phyloP scores from a whole-genome alignment of 1,139 yeast genomes.

The Debaryomyces psychrophilus region DNA sequence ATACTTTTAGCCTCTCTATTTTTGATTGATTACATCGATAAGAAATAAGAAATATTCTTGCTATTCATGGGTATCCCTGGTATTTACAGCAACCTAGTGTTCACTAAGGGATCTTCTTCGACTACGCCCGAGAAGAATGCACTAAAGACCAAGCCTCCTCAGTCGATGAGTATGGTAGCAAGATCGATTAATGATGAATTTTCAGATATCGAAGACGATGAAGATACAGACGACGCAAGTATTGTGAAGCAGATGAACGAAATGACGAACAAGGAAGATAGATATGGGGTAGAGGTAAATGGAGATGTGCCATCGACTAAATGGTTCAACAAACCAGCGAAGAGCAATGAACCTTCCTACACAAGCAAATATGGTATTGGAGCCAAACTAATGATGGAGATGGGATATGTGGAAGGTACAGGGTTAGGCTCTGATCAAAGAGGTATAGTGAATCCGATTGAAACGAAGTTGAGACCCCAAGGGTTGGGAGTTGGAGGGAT shows the following conservation, averaged over 20 bases:
- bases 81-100: slow-evolving; percentile 5
- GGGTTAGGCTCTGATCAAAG: slow-evolving; percentile 75
- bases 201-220: slow-evolving; percentile 27
- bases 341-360: slow-evolving; percentile 6
- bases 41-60: background rate
- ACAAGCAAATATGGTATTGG: slow-evolving; percentile 73
- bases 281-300: background rate
- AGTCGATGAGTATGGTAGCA: slow-evolving; percentile 16
- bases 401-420: slow-evolving; percentile 86
- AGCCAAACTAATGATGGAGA: slow-evolving; percentile 71
- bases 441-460: slow-evolving; percentile 81
- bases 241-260: background rate
- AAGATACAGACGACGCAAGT: slow-evolving; percentile 7
- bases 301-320: background rate
- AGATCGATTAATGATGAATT: slow-evolving; percentile 23
- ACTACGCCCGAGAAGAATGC: slow-evolving; percentile 1
- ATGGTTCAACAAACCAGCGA: background rate
- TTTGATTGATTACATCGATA: background rate
- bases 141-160: background rate
- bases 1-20: background rate
- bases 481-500: slow-evolving; percentile 77
- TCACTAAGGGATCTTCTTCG: slow-evolving; percentile 13
- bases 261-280: background rate
- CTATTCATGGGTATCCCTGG: slow-evolving; percentile 4
- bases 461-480: slow-evolving; percentile 64